A percentile compares a stretch with the other conserved stretches of the same genome.
These are phyloP conservation scores for Mariannaea elegans DNA, from an alignment of 2,329 filamentous ascomycete genomes.

Conservation along the genomic window DNA sequence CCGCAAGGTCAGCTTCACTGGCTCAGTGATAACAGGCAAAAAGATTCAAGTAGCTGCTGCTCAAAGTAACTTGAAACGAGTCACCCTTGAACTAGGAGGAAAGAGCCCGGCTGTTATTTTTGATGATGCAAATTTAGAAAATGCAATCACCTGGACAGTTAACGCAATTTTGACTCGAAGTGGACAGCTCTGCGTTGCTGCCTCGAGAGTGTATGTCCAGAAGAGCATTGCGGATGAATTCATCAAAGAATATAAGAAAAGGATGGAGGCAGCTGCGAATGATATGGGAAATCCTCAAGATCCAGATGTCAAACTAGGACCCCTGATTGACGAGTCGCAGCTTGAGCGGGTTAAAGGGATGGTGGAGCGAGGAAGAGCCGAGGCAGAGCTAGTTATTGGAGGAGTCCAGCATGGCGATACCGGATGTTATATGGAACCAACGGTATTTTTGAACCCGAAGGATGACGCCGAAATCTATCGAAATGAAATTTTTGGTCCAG, in stretches of 20 bases:
- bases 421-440: slow-evolving; percentile 21
- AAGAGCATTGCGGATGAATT: slow-evolving; percentile 13
- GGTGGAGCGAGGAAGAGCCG: slow-evolving; percentile 12
- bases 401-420: slow-evolving; percentile 14
- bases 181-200: slow-evolving; percentile 22
- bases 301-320: slow-evolving; percentile 6
- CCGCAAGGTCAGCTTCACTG: slow-evolving; percentile 70
- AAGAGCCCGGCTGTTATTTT: slow-evolving; percentile 67
- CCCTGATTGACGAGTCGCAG: slow-evolving; percentile 18
- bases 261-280: slow-evolving; percentile 13
- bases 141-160: slow-evolving; percentile 23
- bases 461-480: slow-evolving; percentile 16
- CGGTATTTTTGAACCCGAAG: slow-evolving; percentile 18
- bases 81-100: slow-evolving; percentile 68
- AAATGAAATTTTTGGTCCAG: slow-evolving; percentile 21
- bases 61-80: slow-evolving; percentile 62
- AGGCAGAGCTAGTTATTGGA: slow-evolving; percentile 21
- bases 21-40: slow-evolving; percentile 66
- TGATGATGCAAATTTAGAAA: slow-evolving; percentile 59
- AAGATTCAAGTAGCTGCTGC: slow-evolving; percentile 64
- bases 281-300: slow-evolving; percentile 22
- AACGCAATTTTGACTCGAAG: slow-evolving; percentile 20
- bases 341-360: slow-evolving; percentile 15
- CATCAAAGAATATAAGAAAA: slow-evolving; percentile 19
- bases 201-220: slow-evolving; percentile 20